Evolutionary conservation across 106 monocot species (phyloP), one percentile per base, ranked within the genome.

Genomic region (Dendrobium chrysotoxum): DNA sequence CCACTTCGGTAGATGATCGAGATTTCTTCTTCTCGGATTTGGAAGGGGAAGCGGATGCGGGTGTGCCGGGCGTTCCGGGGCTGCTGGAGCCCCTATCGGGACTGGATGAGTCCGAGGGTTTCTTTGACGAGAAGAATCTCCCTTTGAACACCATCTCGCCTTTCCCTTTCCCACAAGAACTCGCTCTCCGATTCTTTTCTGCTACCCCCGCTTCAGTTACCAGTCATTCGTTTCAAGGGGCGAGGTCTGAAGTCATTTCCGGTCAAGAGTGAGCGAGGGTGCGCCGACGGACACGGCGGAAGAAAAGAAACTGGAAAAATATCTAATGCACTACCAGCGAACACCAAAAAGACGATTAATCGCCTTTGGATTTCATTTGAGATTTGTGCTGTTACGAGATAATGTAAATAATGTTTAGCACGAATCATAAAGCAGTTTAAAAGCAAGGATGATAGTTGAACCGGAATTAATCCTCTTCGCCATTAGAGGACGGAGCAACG

Each of bases 81-180:
- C 91, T 87, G 85, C 80, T 91, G 71, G 92, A 95, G 72, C 91
- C 40, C 41, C 74, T 84, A 18, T 94, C 91, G 26, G 87, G 82
- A 79, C 86, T 88, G 16, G 92, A 86, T 5, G 91, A 86, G 2
- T 78, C 85, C 64, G 94, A 86, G 15, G 77, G 70, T 76, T 94
- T 94, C 86, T 87, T 88, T 2, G 94, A 94, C 50, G 95, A 95
- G 85, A 95, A 95, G 82, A 95, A 92, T 8, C 95, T 72, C 28
- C 84, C 85, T 84, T 92, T 95, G 88, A 95, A 95, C 82, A 92
- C 90, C 90, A 92, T 95, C 53, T 45, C 80, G 4, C 44, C 28
- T 53, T 23, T 40, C 75, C 18, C 53, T 3, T 54, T 47, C 77
- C 17, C 71, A 41, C 18, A 21, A 80, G 5, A 30, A 17, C 23